Evolutionary conservation across 1,284 basidiomycete genomes (phyloP).

Genomic region (Tylopilus sp.): DNA sequence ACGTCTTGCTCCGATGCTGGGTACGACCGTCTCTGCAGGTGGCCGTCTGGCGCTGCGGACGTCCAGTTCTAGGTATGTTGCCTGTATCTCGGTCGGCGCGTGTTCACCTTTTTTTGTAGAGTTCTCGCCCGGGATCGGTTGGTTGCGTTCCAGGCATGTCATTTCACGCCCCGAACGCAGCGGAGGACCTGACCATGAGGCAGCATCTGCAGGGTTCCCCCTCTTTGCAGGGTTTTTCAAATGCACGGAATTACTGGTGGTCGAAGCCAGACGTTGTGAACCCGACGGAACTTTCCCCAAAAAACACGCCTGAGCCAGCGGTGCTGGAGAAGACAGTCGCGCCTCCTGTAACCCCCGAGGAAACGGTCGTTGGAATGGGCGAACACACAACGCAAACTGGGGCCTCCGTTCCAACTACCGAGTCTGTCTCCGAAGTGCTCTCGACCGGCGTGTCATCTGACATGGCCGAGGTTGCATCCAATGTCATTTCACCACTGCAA

Average conservation of each 20-base stretch:
- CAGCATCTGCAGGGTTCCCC: conserved; percentile 11
- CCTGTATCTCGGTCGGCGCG: background rate
- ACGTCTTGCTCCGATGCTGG: conserved; percentile 18
- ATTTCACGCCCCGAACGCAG: background rate
- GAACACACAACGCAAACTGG: background rate
- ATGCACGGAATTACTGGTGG: conserved; percentile 35
- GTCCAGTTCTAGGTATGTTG: conserved; percentile 23
- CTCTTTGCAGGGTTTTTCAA: conserved; percentile 5
- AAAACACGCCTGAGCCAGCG: conserved; percentile 5
- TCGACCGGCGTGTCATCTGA: conserved; percentile 13
- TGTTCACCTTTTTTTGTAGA: conserved; percentile 15
- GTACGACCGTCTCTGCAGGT: conserved; percentile 21
- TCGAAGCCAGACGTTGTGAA: conserved; percentile 21
- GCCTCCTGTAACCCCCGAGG: background rate
- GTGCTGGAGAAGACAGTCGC: background rate
- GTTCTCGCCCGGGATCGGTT: conserved; percentile 10
- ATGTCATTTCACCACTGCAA: conserved; percentile 52
- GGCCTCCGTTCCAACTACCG: conserved; percentile 1
- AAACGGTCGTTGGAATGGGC: background rate
- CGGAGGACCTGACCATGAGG: conserved; percentile 4
- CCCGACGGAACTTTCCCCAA: background rate
- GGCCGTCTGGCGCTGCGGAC: conserved; percentile 29
- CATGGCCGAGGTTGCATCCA: conserved; percentile 28
- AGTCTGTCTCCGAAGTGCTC: background rate
- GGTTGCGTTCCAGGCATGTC: conserved; percentile 25